Conservation (phyloP, 805 yeast genomes). For the Nakazawaea sp. region DNA sequence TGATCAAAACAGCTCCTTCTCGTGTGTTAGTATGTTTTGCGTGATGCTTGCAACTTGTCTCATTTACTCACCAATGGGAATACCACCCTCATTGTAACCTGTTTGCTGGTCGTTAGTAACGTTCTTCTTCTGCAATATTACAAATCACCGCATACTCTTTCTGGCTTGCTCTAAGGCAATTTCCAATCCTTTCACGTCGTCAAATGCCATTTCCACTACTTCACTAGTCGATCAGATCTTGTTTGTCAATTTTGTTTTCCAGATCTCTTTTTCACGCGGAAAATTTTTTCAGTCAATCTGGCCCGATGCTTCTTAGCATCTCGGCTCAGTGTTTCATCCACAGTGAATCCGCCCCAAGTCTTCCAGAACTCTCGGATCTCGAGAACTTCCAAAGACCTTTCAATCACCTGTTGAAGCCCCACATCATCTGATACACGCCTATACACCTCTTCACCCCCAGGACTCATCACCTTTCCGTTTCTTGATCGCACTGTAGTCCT, state of each 20-base stretch:
- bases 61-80: slow-evolving; percentile 57
- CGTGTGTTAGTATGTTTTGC: neutral
- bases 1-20: slow-evolving; percentile 69
- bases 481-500: slow-evolving; percentile 44
- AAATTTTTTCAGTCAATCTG: too few relatives aligned
- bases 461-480: slow-evolving; percentile 9
- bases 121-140: neutral
- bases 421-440: neutral
- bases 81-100: slow-evolving; percentile 82
- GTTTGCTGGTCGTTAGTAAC: neutral
- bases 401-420: neutral
- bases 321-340: too few relatives aligned
- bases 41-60: neutral
- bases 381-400: too few relatives aligned
- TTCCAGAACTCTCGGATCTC: too few relatives aligned
- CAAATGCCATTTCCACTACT: slow-evolving; percentile 55
- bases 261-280: too few relatives aligned
- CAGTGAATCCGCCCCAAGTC: too few relatives aligned
- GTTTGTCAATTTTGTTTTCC: too few relatives aligned
- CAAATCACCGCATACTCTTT: slow-evolving; percentile 31
- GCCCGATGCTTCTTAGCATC: too few relatives aligned
- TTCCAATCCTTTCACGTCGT: slow-evolving; percentile 59
- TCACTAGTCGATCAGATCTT: too few relatives aligned
- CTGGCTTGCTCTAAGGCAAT: slow-evolving; percentile 70
- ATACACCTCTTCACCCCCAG: neutral